Percentiles rank a stretch among this genome's conserved stretches.
These are phyloP conservation scores for Blastomyces silverae DNA, from an alignment of 2,329 filamentous ascomycete genomes.

Conservation along the genomic window DNA sequence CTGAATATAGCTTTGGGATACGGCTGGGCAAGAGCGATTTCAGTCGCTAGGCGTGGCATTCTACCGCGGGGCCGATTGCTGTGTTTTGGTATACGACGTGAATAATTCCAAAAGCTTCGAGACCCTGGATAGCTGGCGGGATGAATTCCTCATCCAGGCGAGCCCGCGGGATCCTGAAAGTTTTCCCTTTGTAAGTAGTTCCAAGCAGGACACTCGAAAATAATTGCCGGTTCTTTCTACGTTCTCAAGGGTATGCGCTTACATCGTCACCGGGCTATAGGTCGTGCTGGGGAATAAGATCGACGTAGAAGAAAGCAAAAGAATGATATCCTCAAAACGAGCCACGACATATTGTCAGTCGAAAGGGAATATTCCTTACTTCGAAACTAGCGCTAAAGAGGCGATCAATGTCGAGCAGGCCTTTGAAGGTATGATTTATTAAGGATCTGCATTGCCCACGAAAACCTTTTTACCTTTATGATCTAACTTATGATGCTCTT, in stretches of 20 bases:
- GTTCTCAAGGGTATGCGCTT: neutral
- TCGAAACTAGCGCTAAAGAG: conserved; percentile 98
- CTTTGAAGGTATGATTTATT: conserved; percentile 55
- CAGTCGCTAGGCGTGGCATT: conserved; percentile 99
- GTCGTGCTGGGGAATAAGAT: conserved; percentile 98
- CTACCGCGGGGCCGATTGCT: conserved; percentile 98
- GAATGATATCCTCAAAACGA: conserved; percentile 91
- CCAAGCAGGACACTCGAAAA: too few species aligned
- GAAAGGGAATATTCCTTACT: conserved; percentile 96
- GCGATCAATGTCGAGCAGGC: conserved; percentile 94
- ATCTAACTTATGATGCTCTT: conserved; percentile 14
- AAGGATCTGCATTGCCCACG: neutral
- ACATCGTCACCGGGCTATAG: conserved; percentile 39
- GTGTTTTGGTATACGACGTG: conserved; percentile 98
- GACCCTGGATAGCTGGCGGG: conserved; percentile 94
- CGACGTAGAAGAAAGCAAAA: conserved; percentile 94
- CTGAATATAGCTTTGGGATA: conserved; percentile 84
- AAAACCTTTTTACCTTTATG: conserved; percentile 13
- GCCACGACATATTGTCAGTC: conserved; percentile 97
- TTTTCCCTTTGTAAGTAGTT: conserved; percentile 84
- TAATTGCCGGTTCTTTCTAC: neutral
- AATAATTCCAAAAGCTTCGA: conserved; percentile 99
- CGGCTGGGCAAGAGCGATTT: conserved; percentile 95
- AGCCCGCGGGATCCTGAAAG: conserved; percentile 93
- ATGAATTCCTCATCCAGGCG: conserved; percentile 96